phyloP scores from a whole-genome alignment of 129 eudicot species.

The Heracleum sosnowskyi region DNA sequence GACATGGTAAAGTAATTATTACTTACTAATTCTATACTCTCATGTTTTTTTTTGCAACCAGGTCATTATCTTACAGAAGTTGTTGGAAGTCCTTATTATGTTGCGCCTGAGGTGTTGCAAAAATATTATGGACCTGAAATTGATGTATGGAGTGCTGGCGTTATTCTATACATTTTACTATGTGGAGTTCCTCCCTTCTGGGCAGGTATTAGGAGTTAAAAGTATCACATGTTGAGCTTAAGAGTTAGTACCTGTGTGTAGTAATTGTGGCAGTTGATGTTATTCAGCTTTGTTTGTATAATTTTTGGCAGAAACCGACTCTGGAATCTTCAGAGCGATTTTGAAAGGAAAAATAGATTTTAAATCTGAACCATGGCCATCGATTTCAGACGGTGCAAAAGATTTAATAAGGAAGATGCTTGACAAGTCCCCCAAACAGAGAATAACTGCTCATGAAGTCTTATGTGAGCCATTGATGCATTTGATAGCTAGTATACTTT shows the following conservation, averaged over 20 bases:
- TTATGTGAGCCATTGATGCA: slow-evolving; percentile 28
- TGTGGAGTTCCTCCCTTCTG: slow-evolving; percentile 56
- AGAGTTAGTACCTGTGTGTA: background rate
- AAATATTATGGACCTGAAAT: slow-evolving; percentile 51
- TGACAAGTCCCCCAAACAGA: slow-evolving; percentile 28
- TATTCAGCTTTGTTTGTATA: background rate
- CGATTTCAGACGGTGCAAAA: slow-evolving; percentile 49
- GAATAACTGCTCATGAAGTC: slow-evolving; percentile 43
- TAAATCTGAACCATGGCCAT: slow-evolving; percentile 56
- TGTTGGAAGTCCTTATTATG: slow-evolving; percentile 61
- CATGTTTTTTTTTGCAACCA: slow-evolving; percentile 9
- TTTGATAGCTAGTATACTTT: background rate
- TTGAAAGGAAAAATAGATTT: slow-evolving; percentile 43
- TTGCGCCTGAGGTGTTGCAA: slow-evolving; percentile 59
- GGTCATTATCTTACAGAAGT: slow-evolving; percentile 54
- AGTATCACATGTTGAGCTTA: background rate
- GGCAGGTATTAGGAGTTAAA: slow-evolving; percentile 32
- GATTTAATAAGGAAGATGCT: slow-evolving; percentile 47
- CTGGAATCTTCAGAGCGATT: slow-evolving; percentile 52
- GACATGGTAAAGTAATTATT: background rate
- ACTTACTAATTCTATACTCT: background rate
- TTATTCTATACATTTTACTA: slow-evolving; percentile 43
- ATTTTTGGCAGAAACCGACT: slow-evolving; percentile 43
- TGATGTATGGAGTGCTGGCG: slow-evolving; percentile 67
- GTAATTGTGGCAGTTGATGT: background rate